Evolutionary conservation across 768 basidiomycete species (phyloP).

Genomic region (Psilocybe cyanescens): DNA sequence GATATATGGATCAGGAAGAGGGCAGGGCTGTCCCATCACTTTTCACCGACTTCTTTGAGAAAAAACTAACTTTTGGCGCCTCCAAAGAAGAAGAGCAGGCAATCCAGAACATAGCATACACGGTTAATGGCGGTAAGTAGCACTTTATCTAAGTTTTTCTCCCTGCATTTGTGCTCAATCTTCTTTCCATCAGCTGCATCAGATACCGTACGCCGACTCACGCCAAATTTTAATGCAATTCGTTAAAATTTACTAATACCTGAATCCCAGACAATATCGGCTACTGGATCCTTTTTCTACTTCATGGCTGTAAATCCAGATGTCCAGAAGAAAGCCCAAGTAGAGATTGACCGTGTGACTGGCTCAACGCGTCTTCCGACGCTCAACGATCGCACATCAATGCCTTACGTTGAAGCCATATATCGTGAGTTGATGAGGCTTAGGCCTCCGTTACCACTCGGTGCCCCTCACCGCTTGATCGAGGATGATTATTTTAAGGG

Average conservation of each 20-base stretch:
- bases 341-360: slow-evolving; percentile 35
- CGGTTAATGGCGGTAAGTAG: slow-evolving; percentile 17
- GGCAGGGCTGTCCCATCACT: slow-evolving; percentile 13
- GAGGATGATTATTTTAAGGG: slow-evolving; percentile 28
- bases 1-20: neutral
- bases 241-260: neutral
- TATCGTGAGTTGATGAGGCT: slow-evolving; percentile 22
- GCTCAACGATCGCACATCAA: slow-evolving; percentile 25
- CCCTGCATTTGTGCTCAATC: neutral
- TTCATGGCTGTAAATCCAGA: slow-evolving; percentile 32
- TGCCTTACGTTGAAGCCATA: slow-evolving; percentile 30
- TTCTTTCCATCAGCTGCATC: slow-evolving; percentile 12
- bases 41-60: slow-evolving; percentile 13
- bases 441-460: slow-evolving; percentile 19
- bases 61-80: neutral
- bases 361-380: slow-evolving; percentile 31
- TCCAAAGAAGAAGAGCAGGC: slow-evolving; percentile 11
- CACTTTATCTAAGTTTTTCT: neutral
- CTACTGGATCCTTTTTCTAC: slow-evolving; percentile 27
- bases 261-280: slow-evolving; percentile 12
- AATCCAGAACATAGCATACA: slow-evolving; percentile 10
- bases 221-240: neutral
- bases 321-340: slow-evolving; percentile 34
- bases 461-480: slow-evolving; percentile 23
- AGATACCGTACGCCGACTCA: slow-evolving; percentile 14